Evolutionary conservation across 306 rosid species (phyloP), one percentile per base, ranked within the genome.

Genomic region (Lablab purpureus): DNA sequence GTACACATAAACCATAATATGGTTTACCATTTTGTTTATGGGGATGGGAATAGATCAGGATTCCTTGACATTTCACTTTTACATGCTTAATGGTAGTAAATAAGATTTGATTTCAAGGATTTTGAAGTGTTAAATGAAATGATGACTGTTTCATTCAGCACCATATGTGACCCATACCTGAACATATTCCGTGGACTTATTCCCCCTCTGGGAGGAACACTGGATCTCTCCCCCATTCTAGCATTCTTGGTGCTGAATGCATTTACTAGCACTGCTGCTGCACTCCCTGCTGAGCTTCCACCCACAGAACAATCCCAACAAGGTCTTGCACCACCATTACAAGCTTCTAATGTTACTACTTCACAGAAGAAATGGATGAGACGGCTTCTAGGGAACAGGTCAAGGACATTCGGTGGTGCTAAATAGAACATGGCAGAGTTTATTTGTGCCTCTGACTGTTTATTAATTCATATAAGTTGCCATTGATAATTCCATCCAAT

Each of bases 211-310:
- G 99, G 98, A 72, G 99, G 99, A 69, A 88, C 98, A 23, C 80
- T 95, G 74, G 99, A 95, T 85, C 89, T 95, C 19, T 95, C 99
- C 50, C 99, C 99, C 76, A 95, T 95, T 27, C 84, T 95, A 76
- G 99, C 99, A 18, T 91, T 93, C 78, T 71, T 91, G 77, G 91
- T 93, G 72, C 86, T 95, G 13, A 95, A 93, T 83, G 97, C 87
- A 67, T 95, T 95, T 77, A 95, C 98, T 2, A 93, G 98, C 90
- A 85, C 96, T 30, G 98, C 99, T 50, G 73, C 99, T 28, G 99
- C 99, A n/a, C 91, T 95, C 68, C 98, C 98, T 56, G 99, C 99
- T 1, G 99, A 95, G 85, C 97, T 93, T 78, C 97, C 99, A 9
- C 73, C 47, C 62, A 10, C 88, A 22, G 83, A 81, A 71, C 84